phyloP scores from a whole-genome alignment of 2,329 filamentous ascomycete species.

The Alternaria dauci region DNA sequence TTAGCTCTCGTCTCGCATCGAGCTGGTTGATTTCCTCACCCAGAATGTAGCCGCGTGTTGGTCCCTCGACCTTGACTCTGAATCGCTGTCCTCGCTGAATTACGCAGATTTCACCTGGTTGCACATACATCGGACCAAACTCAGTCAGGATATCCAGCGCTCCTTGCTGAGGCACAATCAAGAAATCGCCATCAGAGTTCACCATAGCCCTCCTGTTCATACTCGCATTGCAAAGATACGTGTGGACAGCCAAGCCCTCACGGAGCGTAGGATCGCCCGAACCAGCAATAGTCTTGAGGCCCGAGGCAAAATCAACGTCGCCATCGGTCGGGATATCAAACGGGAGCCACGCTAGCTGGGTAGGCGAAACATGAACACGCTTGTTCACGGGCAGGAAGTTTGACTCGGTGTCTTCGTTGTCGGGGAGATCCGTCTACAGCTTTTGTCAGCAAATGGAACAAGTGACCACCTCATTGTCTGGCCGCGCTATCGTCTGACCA shows the following conservation, averaged over 20 bases:
- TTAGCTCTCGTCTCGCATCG: too few species aligned
- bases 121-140: conserved; percentile 75
- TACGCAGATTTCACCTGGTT: conserved; percentile 79
- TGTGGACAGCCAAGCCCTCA: conserved; percentile 48
- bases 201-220: conserved; percentile 58
- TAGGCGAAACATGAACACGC: conserved; percentile 49
- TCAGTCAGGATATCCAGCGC: conserved; percentile 79
- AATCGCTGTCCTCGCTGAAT: conserved; percentile 79
- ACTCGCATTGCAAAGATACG: conserved; percentile 47
- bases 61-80: conserved; percentile 71
- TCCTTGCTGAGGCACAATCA: conserved; percentile 79
- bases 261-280: conserved; percentile 51
- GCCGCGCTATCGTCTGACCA: not conserved
- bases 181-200: conserved; percentile 74
- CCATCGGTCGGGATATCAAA: conserved; percentile 46
- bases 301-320: conserved; percentile 45
- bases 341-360: conserved; percentile 49
- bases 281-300: conserved; percentile 50
- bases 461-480: not conserved
- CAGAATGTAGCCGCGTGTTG: conserved; percentile 75
- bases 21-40: too few species aligned
- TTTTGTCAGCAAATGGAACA: conserved; percentile 34
- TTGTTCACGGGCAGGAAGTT: conserved; percentile 49
- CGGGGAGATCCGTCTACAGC: conserved; percentile 45
- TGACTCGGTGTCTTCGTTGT: conserved; percentile 48